Percentiles rank a stretch among this genome's conserved stretches.
These are phyloP conservation scores for Boletus insuetus DNA, from an alignment of 768 basidiomycete genomes.

Conservation along the genomic window DNA sequence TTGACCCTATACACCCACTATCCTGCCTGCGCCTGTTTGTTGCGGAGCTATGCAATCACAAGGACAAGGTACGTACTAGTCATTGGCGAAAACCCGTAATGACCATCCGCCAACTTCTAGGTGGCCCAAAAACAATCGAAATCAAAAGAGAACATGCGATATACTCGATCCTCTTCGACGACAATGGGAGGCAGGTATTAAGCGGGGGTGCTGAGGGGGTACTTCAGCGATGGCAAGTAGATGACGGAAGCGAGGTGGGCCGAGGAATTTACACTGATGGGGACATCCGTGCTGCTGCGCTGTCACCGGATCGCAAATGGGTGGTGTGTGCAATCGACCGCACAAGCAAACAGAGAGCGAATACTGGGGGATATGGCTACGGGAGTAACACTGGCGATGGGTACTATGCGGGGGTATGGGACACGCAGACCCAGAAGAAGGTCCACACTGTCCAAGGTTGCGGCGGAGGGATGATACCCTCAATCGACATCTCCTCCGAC, in stretches of 20 bases:
- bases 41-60: neutral
- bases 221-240: neutral
- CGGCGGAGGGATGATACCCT: neutral
- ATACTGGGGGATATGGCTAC: too few relatives aligned
- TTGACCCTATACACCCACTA: neutral
- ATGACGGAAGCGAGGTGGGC: neutral
- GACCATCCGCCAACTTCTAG: neutral
- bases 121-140: neutral
- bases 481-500: neutral
- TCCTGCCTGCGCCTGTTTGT: neutral
- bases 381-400: too few relatives aligned
- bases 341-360: too few relatives aligned
- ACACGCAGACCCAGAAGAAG: neutral
- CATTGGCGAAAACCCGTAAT: neutral
- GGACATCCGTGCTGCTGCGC: neutral
- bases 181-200: neutral
- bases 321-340: neutral
- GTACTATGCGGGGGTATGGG: neutral
- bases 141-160: neutral
- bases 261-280: neutral
- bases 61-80: neutral
- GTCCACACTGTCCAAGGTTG: neutral
- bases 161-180: neutral
- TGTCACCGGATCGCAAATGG: neutral
- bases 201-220: neutral